Percentiles rank a stretch among this genome's conserved stretches.
These are phyloP conservation scores for Chamaecrista fasciculata DNA, from an alignment of 306 rosid genomes.

Conservation along the genomic window DNA sequence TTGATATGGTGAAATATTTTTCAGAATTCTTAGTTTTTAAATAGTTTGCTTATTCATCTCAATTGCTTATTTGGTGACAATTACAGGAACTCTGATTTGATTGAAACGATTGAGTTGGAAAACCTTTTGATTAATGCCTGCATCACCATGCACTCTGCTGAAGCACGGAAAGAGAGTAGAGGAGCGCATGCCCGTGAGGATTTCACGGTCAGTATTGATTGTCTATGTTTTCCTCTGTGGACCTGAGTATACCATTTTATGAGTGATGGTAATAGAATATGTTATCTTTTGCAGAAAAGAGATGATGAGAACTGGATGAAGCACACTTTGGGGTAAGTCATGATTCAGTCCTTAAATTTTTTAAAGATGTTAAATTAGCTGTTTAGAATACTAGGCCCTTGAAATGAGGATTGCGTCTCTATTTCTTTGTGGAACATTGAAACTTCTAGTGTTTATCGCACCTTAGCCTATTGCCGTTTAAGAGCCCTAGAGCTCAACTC, in stretches of 20 bases:
- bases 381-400: background rate
- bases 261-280: constrained; percentile 7
- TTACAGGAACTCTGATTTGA: constrained; percentile 81
- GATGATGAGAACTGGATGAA: constrained; percentile 94
- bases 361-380: constrained; percentile 35
- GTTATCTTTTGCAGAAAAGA: constrained; percentile 68
- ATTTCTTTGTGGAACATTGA: background rate
- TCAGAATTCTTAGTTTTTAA: background rate
- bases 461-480: background rate
- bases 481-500: background rate
- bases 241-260: constrained; percentile 26
- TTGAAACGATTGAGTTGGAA: constrained; percentile 86
- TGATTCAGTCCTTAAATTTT: constrained; percentile 1
- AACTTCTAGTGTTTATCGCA: background rate
- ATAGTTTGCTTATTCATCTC: background rate
- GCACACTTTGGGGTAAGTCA: constrained; percentile 86
- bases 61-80: background rate
- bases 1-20: constrained; percentile 62
- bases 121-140: constrained; percentile 87
- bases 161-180: constrained; percentile 94
- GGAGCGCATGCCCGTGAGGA: constrained; percentile 98
- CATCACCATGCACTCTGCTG: constrained; percentile 91
- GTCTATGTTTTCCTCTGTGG: background rate
- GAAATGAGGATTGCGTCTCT: background rate
- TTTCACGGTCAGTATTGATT: constrained; percentile 51